Percentiles rank a stretch among this genome's conserved stretches.
Evolutionary conservation across 805 yeast species (phyloP).

Genomic region (Sungouiella thailandica): DNA sequence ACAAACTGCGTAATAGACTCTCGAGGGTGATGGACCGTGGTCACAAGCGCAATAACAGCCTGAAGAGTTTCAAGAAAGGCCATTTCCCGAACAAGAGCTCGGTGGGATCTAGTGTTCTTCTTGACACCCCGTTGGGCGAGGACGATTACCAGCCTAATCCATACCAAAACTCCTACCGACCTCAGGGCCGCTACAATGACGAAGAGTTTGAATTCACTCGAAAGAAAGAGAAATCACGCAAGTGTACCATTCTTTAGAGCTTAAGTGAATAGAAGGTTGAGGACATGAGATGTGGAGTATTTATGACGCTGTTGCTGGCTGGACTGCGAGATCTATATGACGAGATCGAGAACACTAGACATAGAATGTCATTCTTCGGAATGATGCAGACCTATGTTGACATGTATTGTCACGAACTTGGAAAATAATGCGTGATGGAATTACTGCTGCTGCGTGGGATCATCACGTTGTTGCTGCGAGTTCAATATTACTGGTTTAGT

Average conservation of each 20-base stretch:
- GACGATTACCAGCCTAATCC: constrained; percentile 32
- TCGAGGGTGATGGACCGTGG: constrained; percentile 26
- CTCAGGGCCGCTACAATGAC: constrained; percentile 24
- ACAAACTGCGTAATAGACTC: constrained; percentile 30
- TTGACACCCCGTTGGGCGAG: constrained; percentile 39
- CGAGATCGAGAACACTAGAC: too few species aligned
- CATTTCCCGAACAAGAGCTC: constrained; percentile 32
- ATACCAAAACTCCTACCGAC: constrained; percentile 21
- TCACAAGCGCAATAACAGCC: constrained; percentile 6
- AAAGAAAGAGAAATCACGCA: constrained; percentile 24
- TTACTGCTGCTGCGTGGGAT: too few species aligned
- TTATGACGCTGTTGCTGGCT: too few species aligned
- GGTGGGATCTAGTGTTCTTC: constrained; percentile 30
- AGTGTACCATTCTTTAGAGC: constrained; percentile 30
- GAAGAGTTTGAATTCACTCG: constrained; percentile 41
- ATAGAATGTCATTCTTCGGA: too few species aligned
- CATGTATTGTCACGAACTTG: too few species aligned
- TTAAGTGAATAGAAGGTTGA: too few species aligned
- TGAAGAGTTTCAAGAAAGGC: constrained; percentile 24
- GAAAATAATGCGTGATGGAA: too few species aligned
- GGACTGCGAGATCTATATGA: too few species aligned
- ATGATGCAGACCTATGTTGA: too few species aligned
- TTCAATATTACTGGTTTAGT: too few species aligned
- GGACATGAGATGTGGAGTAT: too few species aligned
- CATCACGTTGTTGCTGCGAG: too few species aligned